phyloP scores from a whole-genome alignment of 2,329 filamentous ascomycete genomes.

The Epichloe brachyelytri region DNA sequence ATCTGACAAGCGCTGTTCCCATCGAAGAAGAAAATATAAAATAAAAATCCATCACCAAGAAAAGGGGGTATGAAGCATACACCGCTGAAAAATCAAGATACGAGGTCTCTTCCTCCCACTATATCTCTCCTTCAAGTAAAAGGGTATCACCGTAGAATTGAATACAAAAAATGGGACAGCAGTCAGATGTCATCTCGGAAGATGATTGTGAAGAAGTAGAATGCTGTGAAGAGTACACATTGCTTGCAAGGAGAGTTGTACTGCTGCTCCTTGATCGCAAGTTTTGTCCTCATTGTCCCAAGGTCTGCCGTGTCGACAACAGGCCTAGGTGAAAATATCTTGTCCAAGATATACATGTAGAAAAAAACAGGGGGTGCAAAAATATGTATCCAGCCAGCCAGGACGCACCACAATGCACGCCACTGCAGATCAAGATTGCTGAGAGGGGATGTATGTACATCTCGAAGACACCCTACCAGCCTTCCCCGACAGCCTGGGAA shows the following conservation, averaged over 20 bases:
- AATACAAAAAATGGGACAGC: constrained; percentile 12
- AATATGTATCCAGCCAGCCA: constrained; percentile 13
- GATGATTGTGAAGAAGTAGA: constrained; percentile 9
- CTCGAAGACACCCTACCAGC: constrained; percentile 12
- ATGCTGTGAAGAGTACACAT: neutral
- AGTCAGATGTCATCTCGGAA: constrained; percentile 5
- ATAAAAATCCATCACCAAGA: neutral
- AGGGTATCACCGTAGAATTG: constrained; percentile 24
- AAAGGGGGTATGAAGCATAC: neutral
- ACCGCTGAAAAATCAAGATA: neutral
- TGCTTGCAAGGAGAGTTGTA: neutral
- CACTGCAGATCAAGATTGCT: constrained; percentile 1
- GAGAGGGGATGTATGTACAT: constrained; percentile 9
- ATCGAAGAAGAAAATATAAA: no score
- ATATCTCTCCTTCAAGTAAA: neutral
- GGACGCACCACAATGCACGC: constrained; percentile 8
- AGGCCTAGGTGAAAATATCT: constrained; percentile 12
- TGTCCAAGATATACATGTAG: constrained; percentile 8
- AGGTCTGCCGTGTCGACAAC: neutral
- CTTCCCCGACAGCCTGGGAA: constrained; percentile 1
- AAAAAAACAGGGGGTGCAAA: constrained; percentile 8
- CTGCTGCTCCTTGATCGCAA: neutral
- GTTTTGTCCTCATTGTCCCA: neutral
- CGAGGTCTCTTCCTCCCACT: neutral
- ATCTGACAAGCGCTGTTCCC: no score